Conservation (phyloP, 2,329 filamentous ascomycete species). For the Claviceps monticola region DNA sequence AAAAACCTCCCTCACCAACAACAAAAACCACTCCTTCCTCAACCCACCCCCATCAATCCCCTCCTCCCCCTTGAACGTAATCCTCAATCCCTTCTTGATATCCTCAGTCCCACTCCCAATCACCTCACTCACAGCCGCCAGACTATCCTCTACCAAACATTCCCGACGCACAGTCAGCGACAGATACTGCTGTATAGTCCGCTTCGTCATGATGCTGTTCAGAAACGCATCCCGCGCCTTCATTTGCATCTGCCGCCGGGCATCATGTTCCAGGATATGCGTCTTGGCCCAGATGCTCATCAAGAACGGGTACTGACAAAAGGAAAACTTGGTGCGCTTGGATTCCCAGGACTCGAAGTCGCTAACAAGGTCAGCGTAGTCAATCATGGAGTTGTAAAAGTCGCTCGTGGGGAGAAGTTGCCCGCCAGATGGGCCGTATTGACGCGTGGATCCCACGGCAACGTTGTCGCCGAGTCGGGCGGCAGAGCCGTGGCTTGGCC, state of each 20-base stretch:
- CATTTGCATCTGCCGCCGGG: conserved; percentile 74
- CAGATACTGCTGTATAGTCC: conserved; percentile 63
- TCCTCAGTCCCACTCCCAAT: conserved; percentile 71
- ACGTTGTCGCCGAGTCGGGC: conserved; percentile 6
- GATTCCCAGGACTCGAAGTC: conserved; percentile 86
- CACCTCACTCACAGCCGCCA: conserved; percentile 72
- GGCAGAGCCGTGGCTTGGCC: conserved; percentile 22
- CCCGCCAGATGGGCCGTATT: conserved; percentile 27
- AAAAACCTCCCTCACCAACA: conserved; percentile 79
- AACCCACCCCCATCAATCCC: conserved; percentile 82
- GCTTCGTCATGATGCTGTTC: conserved; percentile 67
- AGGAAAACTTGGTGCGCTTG: conserved; percentile 60
- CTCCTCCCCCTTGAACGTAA: conserved; percentile 79
- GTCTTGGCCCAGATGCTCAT: conserved; percentile 89
- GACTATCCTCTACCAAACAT: conserved; percentile 77
- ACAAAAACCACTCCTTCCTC: conserved; percentile 87
- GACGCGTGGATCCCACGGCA: conserved; percentile 9
- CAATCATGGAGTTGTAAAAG: conserved; percentile 78
- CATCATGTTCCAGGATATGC: conserved; percentile 77
- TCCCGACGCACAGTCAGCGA: conserved; percentile 66
- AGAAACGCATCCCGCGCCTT: conserved; percentile 86
- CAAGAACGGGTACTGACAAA: conserved; percentile 87
- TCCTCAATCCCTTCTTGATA: conserved; percentile 77
- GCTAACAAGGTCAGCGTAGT: conserved; percentile 70
- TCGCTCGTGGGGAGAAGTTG: conserved; percentile 66